Percentiles rank a stretch among this genome's conserved stretches.
Evolutionary conservation across 768 basidiomycete genomes (phyloP).

Genomic region (Suillus plorans): DNA sequence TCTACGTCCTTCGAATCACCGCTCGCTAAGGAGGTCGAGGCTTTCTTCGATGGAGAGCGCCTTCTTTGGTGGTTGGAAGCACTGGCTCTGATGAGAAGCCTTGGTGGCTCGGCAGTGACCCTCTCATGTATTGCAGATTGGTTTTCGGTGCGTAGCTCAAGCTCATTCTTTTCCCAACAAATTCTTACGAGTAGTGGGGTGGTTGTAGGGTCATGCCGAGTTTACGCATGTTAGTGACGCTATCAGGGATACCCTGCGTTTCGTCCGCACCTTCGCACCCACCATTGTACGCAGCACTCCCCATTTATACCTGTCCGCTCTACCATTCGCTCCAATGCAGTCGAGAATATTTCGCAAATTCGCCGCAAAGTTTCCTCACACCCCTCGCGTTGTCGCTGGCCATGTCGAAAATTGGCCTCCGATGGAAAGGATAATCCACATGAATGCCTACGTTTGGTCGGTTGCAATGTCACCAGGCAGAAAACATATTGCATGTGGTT

Average conservation of each 20-base stretch:
- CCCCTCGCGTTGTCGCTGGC: neutral
- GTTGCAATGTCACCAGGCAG: neutral
- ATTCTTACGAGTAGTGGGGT: neutral
- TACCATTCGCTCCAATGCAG: neutral
- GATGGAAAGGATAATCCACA: too few relatives aligned
- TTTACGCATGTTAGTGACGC: neutral
- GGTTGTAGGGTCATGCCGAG: neutral
- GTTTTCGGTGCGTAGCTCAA: neutral
- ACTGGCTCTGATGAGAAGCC: neutral
- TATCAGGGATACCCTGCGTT: neutral
- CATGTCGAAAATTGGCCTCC: too few relatives aligned
- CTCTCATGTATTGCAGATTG: neutral
- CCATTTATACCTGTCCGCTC: neutral
- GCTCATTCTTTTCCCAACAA: neutral
- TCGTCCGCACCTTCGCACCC: neutral
- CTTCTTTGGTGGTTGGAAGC: neutral
- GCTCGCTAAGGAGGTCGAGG: neutral
- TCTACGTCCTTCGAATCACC: neutral
- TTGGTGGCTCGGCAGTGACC: neutral
- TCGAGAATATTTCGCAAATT: neutral
- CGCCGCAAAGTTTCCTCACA: neutral
- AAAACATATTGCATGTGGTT: neutral
- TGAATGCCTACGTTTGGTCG: accelerated
- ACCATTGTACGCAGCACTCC: neutral
- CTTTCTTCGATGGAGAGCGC: neutral